Percentiles rank a stretch among this genome's conserved stretches.
phyloP scores from a whole-genome alignment of 2,329 filamentous ascomycete genomes.

The Hypoxylon sp. region DNA sequence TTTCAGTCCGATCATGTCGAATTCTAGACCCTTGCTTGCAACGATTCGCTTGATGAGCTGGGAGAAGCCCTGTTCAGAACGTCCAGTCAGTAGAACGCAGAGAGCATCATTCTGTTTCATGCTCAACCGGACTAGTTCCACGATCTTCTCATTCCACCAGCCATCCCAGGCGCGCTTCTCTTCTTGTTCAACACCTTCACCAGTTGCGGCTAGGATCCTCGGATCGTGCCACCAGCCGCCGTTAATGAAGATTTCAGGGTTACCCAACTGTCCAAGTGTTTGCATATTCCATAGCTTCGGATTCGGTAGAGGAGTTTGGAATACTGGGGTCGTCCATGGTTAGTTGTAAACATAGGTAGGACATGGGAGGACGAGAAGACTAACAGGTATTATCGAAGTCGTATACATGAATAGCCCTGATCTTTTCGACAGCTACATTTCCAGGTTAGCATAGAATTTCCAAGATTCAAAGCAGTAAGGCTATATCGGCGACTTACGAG shows the following conservation, averaged over 20 bases:
- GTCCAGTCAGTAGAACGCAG: slow-evolving; percentile 88
- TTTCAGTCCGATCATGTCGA: slow-evolving; percentile 91
- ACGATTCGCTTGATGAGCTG: slow-evolving; percentile 87
- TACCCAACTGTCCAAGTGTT: slow-evolving; percentile 83
- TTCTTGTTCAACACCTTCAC: slow-evolving; percentile 84
- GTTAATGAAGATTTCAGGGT: slow-evolving; percentile 81
- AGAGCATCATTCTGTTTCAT: slow-evolving; percentile 88
- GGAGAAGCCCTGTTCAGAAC: slow-evolving; percentile 82
- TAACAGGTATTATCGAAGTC: slow-evolving; percentile 97
- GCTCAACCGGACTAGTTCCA: slow-evolving; percentile 83
- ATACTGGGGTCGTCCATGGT: slow-evolving; percentile 70
- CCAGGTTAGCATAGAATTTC: slow-evolving; percentile 27
- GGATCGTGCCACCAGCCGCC: slow-evolving; percentile 99
- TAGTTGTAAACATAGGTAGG: slow-evolving; percentile 27
- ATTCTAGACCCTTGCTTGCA: slow-evolving; percentile 81
- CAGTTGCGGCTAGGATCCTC: slow-evolving; percentile 87
- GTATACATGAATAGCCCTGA: slow-evolving; percentile 90
- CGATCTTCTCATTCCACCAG: slow-evolving; percentile 97
- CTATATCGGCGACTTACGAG: slow-evolving; percentile 64
- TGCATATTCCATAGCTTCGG: slow-evolving; percentile 85
- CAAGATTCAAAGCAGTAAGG: neutral
- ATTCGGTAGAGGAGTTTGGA: slow-evolving; percentile 92
- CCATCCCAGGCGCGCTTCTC: slow-evolving; percentile 88
- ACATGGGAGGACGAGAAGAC: slow-evolving; percentile 50
- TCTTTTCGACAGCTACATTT: slow-evolving; percentile 70